phyloP scores from a whole-genome alignment of 108 stramenopile species.

The Aurantiochytrium sp. region DNA sequence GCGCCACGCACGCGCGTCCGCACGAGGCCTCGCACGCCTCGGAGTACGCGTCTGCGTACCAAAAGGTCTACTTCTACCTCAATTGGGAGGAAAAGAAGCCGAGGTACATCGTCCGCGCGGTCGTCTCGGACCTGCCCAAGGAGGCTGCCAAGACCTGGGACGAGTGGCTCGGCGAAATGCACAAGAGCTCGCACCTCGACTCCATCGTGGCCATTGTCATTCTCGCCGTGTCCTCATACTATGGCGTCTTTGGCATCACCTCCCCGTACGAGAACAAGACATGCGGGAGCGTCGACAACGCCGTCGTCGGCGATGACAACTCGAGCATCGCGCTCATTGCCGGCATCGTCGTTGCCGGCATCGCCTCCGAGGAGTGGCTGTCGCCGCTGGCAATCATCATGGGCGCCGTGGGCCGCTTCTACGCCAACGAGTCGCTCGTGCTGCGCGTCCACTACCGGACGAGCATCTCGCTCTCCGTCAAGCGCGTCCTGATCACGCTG shows the following conservation, averaged over 20 bases:
- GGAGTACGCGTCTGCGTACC: constrained; percentile 10
- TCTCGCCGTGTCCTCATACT: background rate
- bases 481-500: background rate
- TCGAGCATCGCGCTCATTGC: background rate
- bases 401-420: background rate
- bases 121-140: constrained; percentile 18
- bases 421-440: background rate
- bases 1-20: background rate
- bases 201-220: background rate
- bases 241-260: background rate
- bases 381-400: background rate
- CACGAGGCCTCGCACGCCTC: background rate
- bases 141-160: background rate
- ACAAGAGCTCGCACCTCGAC: background rate
- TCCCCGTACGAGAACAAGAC: background rate
- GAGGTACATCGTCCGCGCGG: background rate
- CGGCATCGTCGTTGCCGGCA: constrained; percentile 17
- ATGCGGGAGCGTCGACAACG: background rate
- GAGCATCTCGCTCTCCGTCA: background rate
- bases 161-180: background rate
- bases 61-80: constrained; percentile 16
- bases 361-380: background rate
- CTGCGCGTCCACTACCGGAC: background rate
- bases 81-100: constrained; percentile 4
- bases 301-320: background rate